These are phyloP conservation scores for Sporobolomyces phaffii DNA, from an alignment of 768 basidiomycete species.

Conservation along the genomic window DNA sequence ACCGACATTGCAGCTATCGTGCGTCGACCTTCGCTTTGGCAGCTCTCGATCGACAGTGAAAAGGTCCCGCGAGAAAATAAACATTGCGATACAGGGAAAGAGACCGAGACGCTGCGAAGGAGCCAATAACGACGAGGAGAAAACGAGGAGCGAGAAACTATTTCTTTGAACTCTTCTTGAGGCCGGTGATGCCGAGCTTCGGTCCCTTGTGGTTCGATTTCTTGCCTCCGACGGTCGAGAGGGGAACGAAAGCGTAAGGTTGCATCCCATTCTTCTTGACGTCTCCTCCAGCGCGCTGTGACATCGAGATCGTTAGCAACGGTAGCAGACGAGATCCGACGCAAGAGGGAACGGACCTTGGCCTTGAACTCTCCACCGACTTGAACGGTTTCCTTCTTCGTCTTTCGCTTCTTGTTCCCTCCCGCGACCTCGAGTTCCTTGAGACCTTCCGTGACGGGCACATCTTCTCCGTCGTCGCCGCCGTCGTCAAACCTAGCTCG, in stretches of 20 bases:
- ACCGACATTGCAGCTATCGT: no score
- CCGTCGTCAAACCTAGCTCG: slow-evolving; percentile 54
- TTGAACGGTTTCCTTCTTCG: slow-evolving; percentile 52
- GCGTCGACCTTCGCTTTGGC: no score
- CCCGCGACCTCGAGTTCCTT: slow-evolving; percentile 68
- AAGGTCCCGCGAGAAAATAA: no score
- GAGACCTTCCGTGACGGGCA: slow-evolving; percentile 49
- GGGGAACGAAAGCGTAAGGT: slow-evolving; percentile 86
- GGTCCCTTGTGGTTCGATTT: slow-evolving; percentile 33
- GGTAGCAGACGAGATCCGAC: background rate
- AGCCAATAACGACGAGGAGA: no score
- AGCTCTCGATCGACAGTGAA: no score
- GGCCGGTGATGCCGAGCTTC: slow-evolving; percentile 35
- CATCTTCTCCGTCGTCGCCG: slow-evolving; percentile 50
- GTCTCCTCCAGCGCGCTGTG: slow-evolving; percentile 90
- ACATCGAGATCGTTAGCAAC: no score
- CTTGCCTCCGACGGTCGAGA: slow-evolving; percentile 59
- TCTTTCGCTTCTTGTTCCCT: slow-evolving; percentile 48
- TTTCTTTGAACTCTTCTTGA: slow-evolving; percentile 28
- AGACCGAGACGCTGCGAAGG: no score
- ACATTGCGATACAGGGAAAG: no score
- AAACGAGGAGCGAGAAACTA: no score
- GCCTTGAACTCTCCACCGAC: slow-evolving; percentile 90
- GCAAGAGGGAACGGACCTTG: slow-evolving; percentile 57
- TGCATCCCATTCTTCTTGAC: slow-evolving; percentile 70